A percentile compares a stretch with the other conserved stretches of the same genome.
Evolutionary conservation across 1,284 basidiomycete genomes (phyloP).

Genomic region (Xerocomus alliaceus): DNA sequence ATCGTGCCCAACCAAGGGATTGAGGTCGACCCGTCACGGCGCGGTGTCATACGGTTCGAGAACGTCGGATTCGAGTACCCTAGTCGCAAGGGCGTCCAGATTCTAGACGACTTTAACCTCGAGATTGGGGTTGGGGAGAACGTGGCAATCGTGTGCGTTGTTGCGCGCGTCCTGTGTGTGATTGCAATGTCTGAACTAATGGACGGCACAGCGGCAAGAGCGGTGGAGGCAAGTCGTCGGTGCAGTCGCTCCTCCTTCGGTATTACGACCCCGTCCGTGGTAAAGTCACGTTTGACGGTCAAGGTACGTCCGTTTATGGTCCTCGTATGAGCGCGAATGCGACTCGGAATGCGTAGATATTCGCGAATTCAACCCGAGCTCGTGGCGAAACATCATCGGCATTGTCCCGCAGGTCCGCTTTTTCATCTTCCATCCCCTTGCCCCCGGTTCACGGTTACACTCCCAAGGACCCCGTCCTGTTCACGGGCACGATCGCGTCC

Average conservation of each 20-base stretch:
- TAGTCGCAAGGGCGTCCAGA: slow-evolving; percentile 75
- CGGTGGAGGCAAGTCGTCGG: slow-evolving; percentile 90
- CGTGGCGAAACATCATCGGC: slow-evolving; percentile 87
- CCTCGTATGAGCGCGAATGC: slow-evolving; percentile 16
- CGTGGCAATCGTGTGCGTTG: slow-evolving; percentile 86
- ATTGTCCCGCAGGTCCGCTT: slow-evolving; percentile 82
- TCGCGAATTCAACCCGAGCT: slow-evolving; percentile 79
- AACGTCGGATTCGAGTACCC: slow-evolving; percentile 88
- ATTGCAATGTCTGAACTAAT: slow-evolving; percentile 1
- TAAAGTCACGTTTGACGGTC: slow-evolving; percentile 83
- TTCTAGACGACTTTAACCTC: slow-evolving; percentile 81
- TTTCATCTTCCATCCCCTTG: not conserved
- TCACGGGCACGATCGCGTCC: slow-evolving; percentile 88
- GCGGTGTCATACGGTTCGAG: slow-evolving; percentile 79
- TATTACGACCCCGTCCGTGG: slow-evolving; percentile 93
- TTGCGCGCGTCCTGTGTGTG: not conserved
- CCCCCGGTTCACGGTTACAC: not conserved
- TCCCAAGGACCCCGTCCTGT: slow-evolving; percentile 73
- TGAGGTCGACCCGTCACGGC: slow-evolving; percentile 57
- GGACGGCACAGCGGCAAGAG: slow-evolving; percentile 72
- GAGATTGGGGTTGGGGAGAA: slow-evolving; percentile 84
- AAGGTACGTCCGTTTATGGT: slow-evolving; percentile 58
- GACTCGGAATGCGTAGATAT: slow-evolving; percentile 63
- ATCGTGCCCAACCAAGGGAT: slow-evolving; percentile 73
- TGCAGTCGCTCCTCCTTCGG: slow-evolving; percentile 86